Percentiles rank a stretch among this genome's conserved stretches.
These are phyloP conservation scores for Elsinoe perseae DNA, from an alignment of 2,329 filamentous ascomycete genomes.

Conservation along the genomic window DNA sequence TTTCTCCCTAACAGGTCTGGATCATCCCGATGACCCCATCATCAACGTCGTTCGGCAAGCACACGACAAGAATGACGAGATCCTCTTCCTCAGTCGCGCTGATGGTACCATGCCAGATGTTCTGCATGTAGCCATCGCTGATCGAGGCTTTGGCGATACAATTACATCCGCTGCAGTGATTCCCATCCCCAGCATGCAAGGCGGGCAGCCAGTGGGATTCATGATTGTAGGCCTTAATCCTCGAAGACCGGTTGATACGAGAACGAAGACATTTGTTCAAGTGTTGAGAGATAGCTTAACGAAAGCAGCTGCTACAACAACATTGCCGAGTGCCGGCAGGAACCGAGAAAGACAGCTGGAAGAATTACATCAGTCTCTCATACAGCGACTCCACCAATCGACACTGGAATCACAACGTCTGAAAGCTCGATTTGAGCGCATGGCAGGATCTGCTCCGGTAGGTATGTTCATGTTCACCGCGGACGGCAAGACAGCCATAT, in stretches of 20 bases:
- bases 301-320: conserved; percentile 17
- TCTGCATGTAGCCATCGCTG: conserved; percentile 26
- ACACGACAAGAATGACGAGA: conserved; percentile 25
- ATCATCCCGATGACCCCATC: conserved; percentile 18
- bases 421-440: conserved; percentile 34
- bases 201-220: conserved; percentile 10
- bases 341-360: conserved; percentile 25
- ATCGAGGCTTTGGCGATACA: conserved; percentile 31
- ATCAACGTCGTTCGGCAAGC: conserved; percentile 28
- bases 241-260: conserved; percentile 31
- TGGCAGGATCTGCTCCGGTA: conserved; percentile 34
- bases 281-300: conserved; percentile 31
- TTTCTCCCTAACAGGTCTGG: neutral
- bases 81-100: conserved; percentile 26
- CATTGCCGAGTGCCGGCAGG: neutral
- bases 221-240: conserved; percentile 36
- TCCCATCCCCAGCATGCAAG: conserved; percentile 25
- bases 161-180: conserved; percentile 31
- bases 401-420: conserved; percentile 28
- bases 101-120: conserved; percentile 26
- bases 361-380: conserved; percentile 31
- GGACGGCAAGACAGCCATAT: conserved; percentile 29
- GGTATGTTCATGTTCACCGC: conserved; percentile 35
- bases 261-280: conserved; percentile 34
- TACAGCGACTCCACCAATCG: conserved; percentile 29